These are phyloP conservation scores for Triticum dicoccoides DNA, from an alignment of 176 grass and related monocot genomes.

Conservation along the genomic window DNA sequence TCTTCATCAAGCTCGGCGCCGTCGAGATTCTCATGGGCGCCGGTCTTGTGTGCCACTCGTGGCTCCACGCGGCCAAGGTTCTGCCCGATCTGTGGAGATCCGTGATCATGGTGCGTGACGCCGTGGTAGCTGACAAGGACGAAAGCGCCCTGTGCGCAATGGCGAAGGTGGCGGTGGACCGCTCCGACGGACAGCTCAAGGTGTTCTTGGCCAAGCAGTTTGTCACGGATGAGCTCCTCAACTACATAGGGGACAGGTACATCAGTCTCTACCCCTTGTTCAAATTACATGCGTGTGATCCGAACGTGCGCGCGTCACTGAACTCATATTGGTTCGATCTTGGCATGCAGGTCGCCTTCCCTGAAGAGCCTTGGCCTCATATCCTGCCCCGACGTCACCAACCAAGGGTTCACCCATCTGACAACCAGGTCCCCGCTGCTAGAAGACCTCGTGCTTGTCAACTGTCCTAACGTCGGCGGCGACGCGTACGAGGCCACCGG, in stretches of 20 bases:
- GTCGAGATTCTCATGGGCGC: constrained; percentile 19
- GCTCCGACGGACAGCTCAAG: background rate
- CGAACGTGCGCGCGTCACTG: too few relatives aligned
- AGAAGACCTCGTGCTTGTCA: background rate
- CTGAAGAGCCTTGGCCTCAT: background rate
- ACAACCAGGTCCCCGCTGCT: background rate
- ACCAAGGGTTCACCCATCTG: background rate
- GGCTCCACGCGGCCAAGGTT: background rate
- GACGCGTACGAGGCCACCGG: background rate
- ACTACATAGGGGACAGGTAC: background rate
- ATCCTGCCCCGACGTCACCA: background rate
- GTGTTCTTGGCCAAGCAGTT: background rate
- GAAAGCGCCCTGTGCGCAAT: background rate
- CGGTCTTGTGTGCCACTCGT: constrained; percentile 13
- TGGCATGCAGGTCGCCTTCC: background rate
- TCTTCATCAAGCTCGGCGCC: background rate
- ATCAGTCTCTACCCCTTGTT: too few relatives aligned
- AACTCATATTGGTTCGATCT: background rate
- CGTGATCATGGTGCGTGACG: background rate
- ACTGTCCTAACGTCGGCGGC: background rate
- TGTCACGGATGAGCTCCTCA: background rate
- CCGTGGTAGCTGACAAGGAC: background rate
- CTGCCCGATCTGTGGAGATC: background rate
- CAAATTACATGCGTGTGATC: too few relatives aligned
- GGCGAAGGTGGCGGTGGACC: background rate